Evolutionary conservation across 768 basidiomycete species (phyloP).

Genomic region (Mrakia blollopis): DNA sequence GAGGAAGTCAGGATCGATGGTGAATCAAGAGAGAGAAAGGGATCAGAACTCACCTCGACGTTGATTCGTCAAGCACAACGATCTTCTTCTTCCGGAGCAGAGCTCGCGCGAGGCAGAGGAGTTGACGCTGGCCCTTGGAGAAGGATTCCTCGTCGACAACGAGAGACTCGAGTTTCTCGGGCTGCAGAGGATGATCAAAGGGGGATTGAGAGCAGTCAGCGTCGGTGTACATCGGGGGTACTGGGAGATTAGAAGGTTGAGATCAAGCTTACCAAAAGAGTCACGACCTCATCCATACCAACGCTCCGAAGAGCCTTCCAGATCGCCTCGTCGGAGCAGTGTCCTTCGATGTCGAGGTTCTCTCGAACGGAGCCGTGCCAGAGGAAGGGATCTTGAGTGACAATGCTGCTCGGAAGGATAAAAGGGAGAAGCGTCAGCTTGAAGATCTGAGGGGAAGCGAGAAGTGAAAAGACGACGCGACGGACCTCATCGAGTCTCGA

Average conservation of each 20-base stretch:
- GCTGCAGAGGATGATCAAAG: neutral
- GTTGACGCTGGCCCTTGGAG: slow-evolving; percentile 37
- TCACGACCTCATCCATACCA: slow-evolving; percentile 16
- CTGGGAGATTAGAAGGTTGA: too few relatives aligned
- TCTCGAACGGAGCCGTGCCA: slow-evolving; percentile 33
- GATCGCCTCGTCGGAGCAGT: slow-evolving; percentile 34
- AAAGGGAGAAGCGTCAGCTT: neutral
- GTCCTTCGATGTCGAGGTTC: slow-evolving; percentile 36
- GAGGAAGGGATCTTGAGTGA: slow-evolving; percentile 18
- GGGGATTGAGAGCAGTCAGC: too few relatives aligned
- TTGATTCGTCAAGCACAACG: slow-evolving; percentile 33
- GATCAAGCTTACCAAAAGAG: neutral
- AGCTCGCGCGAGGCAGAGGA: slow-evolving; percentile 36
- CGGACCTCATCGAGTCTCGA: slow-evolving; percentile 32
- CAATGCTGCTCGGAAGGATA: slow-evolving; percentile 28
- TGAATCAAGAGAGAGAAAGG: slow-evolving; percentile 4
- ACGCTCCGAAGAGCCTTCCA: slow-evolving; percentile 34
- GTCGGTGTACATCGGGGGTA: too few relatives aligned
- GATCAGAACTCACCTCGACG: slow-evolving; percentile 10
- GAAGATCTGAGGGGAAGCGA: neutral
- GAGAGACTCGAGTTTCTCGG: slow-evolving; percentile 34
- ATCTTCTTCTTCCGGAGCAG: slow-evolving; percentile 34
- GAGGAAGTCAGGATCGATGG: neutral
- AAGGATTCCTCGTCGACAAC: slow-evolving; percentile 34
- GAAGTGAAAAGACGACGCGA: slow-evolving; percentile 15